Evolutionary conservation across 1,139 yeast genomes (phyloP).

Genomic region (Protomyces macrosporus): DNA sequence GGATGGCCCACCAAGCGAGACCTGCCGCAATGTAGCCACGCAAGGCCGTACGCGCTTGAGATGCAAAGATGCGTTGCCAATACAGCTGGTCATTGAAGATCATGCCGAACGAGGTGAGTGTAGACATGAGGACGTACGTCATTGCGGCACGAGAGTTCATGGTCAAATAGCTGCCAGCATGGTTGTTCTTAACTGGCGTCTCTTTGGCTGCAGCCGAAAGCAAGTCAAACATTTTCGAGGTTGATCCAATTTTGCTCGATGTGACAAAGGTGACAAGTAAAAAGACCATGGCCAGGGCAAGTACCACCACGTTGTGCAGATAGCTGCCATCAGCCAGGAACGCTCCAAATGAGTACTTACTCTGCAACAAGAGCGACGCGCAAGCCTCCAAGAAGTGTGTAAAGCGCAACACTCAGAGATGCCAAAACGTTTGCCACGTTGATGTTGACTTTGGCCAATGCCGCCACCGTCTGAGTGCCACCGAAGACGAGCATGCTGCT

Average conservation of each 20-base stretch:
- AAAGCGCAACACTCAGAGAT: slow-evolving; percentile 45
- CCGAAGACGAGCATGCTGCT: slow-evolving; percentile 43
- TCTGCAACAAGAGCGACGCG: slow-evolving; percentile 49
- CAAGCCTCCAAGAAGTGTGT: slow-evolving; percentile 46
- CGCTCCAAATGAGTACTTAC: neutral
- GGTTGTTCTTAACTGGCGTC: slow-evolving; percentile 45
- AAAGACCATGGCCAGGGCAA: slow-evolving; percentile 44
- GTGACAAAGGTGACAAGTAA: slow-evolving; percentile 39
- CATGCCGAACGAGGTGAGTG: slow-evolving; percentile 32
- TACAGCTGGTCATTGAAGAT: slow-evolving; percentile 5
- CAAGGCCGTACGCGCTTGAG: slow-evolving; percentile 41
- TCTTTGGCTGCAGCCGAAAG: slow-evolving; percentile 38
- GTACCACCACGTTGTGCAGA: slow-evolving; percentile 45
- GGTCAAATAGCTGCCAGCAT: slow-evolving; percentile 48
- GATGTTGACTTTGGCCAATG: slow-evolving; percentile 42
- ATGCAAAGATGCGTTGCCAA: slow-evolving; percentile 44
- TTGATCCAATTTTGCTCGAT: slow-evolving; percentile 46
- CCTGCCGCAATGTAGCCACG: slow-evolving; percentile 44
- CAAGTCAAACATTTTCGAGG: slow-evolving; percentile 47
- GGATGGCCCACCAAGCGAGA: slow-evolving; percentile 44
- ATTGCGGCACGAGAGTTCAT: slow-evolving; percentile 46
- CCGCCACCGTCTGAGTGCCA: slow-evolving; percentile 39
- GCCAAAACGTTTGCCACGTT: slow-evolving; percentile 43
- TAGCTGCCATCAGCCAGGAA: slow-evolving; percentile 33
- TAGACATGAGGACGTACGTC: slow-evolving; percentile 38